phyloP scores from a whole-genome alignment of 352 stramenopile genomes.

The Pythium pyrilobum region DNA sequence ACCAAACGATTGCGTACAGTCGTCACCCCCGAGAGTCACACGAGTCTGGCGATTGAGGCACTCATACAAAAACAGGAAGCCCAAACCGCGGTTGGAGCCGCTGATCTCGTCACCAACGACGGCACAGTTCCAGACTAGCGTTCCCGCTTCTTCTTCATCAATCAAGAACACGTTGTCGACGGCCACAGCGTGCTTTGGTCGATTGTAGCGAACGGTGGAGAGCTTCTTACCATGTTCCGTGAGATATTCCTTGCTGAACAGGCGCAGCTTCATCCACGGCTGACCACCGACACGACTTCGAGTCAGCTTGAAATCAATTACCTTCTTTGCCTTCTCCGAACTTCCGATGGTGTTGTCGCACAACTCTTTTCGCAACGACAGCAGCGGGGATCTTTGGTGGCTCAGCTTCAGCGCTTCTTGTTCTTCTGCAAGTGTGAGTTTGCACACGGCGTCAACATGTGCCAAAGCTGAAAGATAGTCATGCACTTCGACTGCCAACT shows the following conservation, averaged over 20 bases:
- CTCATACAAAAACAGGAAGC: constrained; percentile 82
- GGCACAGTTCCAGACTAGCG: constrained; percentile 80
- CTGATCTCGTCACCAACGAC: constrained; percentile 81
- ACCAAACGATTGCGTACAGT: constrained; percentile 73
- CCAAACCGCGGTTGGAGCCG: constrained; percentile 68
- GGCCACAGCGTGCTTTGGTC: constrained; percentile 49
- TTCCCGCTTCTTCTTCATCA: constrained; percentile 71
- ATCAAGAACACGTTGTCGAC: constrained; percentile 64
- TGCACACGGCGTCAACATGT: constrained; percentile 91
- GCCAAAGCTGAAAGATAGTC: constrained; percentile 88
- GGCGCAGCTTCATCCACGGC: constrained; percentile 78
- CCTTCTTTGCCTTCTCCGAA: neutral
- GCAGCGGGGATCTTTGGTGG: constrained; percentile 59
- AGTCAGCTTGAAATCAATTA: constrained; percentile 56
- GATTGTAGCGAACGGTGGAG: constrained; percentile 80
- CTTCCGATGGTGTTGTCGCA: constrained; percentile 42
- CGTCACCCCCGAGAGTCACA: constrained; percentile 56
- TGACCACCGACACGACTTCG: constrained; percentile 74
- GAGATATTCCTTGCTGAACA: constrained; percentile 75
- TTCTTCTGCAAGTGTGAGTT: constrained; percentile 93
- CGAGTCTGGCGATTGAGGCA: constrained; percentile 68
- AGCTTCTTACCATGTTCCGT: constrained; percentile 72
- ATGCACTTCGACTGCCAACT: constrained; percentile 66
- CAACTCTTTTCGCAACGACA: constrained; percentile 61
- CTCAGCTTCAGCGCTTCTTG: constrained; percentile 82